Evolutionary conservation across 2,329 filamentous ascomycete genomes (phyloP).

Genomic region (Trichoderma arundinaceum): DNA sequence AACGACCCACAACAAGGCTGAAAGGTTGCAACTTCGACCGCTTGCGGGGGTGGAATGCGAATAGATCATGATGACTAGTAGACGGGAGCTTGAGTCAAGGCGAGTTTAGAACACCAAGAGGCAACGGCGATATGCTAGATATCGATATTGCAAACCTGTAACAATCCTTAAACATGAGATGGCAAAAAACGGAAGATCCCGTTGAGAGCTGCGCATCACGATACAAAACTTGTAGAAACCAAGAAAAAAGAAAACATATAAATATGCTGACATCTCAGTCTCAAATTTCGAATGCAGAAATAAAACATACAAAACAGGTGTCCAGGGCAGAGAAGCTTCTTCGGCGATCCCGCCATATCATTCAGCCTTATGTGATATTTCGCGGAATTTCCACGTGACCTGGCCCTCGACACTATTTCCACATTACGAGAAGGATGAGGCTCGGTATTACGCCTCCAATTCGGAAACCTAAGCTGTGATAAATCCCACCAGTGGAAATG

Average conservation of each 20-base stretch:
- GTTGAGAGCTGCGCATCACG: neutral
- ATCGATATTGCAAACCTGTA: neutral
- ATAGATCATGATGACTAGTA: neutral
- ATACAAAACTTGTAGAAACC: neutral
- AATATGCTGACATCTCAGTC: neutral
- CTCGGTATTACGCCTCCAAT: conserved; percentile 20
- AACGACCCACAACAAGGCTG: neutral
- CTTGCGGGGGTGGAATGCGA: neutral
- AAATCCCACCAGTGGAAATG: conserved; percentile 21
- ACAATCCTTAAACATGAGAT: neutral
- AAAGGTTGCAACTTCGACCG: conserved; percentile 9
- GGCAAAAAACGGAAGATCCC: conserved; percentile 9
- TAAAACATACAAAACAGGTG: neutral
- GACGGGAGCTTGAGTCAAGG: conserved; percentile 2
- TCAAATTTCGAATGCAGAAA: neutral
- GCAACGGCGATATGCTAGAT: neutral
- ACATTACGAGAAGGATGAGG: conserved; percentile 26
- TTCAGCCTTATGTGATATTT: neutral
- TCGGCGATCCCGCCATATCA: conserved; percentile 1
- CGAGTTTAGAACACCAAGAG: neutral
- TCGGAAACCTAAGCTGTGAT: conserved; percentile 9
- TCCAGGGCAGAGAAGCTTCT: neutral
- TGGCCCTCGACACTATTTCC: neutral
- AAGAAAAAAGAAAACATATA: neutral
- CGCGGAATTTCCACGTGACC: conserved; percentile 13